phyloP scores from a whole-genome alignment of 176 grass and related monocot genomes.

The Microstegium vimineum region DNA sequence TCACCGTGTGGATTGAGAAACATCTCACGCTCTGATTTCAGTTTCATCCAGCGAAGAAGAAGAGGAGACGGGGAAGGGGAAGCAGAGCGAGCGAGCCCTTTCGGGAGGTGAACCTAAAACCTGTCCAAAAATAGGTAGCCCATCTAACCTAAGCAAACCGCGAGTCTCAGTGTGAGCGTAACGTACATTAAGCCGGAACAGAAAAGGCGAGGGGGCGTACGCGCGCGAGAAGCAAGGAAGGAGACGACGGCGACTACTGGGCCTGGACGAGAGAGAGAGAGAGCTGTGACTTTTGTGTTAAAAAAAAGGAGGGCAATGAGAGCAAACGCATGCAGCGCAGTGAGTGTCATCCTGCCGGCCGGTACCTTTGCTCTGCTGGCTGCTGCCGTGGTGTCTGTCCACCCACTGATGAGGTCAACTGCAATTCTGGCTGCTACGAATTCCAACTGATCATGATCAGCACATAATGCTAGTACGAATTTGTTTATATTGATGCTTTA shows the following conservation, averaged over 20 bases:
- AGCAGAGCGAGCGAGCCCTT: neutral
- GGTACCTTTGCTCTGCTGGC: constrained; percentile 17
- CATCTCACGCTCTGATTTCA: neutral
- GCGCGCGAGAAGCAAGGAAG: neutral
- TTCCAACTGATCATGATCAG: neutral
- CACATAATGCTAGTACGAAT: too few relatives aligned
- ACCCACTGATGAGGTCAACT: constrained; percentile 33
- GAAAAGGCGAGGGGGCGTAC: neutral
- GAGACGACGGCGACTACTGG: neutral
- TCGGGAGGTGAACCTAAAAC: constrained; percentile 25
- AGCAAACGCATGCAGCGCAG: neutral
- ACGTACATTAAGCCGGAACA: neutral
- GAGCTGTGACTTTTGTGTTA: constrained; percentile 32
- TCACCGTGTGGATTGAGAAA: neutral
- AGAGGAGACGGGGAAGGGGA: neutral
- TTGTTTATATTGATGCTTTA: too few relatives aligned
- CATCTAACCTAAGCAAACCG: neutral
- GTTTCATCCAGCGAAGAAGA: neutral
- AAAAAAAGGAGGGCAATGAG: constrained; percentile 39
- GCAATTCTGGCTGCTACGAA: neutral
- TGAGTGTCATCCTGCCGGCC: neutral
- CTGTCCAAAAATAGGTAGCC: constrained; percentile 24
- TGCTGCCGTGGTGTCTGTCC: neutral
- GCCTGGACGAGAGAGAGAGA: neutral
- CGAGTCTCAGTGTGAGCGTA: neutral